Percentiles rank a stretch among this genome's conserved stretches.
Conservation (phyloP, 108 stramenopile genomes). For the Nannochloropsis oceanica region DNA sequence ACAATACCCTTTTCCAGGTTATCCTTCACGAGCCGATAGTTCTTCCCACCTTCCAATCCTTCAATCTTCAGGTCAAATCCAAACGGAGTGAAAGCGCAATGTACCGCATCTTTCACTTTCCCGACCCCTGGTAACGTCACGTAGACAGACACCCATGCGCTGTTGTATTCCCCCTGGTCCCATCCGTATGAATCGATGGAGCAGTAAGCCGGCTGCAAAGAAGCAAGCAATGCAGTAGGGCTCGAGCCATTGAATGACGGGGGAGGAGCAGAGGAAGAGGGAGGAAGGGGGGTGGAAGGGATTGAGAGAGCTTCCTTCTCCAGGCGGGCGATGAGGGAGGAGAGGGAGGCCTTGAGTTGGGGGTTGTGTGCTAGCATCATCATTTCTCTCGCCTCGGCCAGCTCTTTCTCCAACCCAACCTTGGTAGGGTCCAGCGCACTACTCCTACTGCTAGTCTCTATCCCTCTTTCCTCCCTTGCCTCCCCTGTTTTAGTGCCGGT, state of each 20-base stretch:
- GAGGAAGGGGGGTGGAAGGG: background rate
- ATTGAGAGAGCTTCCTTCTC: background rate
- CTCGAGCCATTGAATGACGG: background rate
- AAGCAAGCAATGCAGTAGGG: background rate
- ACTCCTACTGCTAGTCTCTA: background rate
- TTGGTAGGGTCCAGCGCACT: background rate
- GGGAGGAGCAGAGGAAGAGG: background rate
- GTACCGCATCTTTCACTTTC: slow-evolving; percentile 26
- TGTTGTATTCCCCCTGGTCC: slow-evolving; percentile 41
- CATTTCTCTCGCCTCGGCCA: background rate
- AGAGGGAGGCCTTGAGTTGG: background rate
- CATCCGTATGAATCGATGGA: slow-evolving; percentile 32
- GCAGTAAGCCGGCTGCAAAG: slow-evolving; percentile 1
- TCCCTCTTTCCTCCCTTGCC: background rate
- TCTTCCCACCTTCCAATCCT: slow-evolving; percentile 52
- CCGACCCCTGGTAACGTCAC: slow-evolving; percentile 40
- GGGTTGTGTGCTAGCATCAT: background rate
- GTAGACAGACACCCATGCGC: slow-evolving; percentile 36
- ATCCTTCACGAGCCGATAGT: slow-evolving; percentile 72
- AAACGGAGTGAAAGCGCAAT: slow-evolving; percentile 10
- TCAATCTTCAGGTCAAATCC: slow-evolving; percentile 42
- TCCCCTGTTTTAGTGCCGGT: background rate
- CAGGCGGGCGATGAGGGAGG: background rate
- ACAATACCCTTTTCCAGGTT: slow-evolving; percentile 83
- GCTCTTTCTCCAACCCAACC: background rate